Percentiles rank a stretch among this genome's conserved stretches.
phyloP scores from a whole-genome alignment of 2,329 filamentous ascomycete genomes.

The Aspergillus sp. region DNA sequence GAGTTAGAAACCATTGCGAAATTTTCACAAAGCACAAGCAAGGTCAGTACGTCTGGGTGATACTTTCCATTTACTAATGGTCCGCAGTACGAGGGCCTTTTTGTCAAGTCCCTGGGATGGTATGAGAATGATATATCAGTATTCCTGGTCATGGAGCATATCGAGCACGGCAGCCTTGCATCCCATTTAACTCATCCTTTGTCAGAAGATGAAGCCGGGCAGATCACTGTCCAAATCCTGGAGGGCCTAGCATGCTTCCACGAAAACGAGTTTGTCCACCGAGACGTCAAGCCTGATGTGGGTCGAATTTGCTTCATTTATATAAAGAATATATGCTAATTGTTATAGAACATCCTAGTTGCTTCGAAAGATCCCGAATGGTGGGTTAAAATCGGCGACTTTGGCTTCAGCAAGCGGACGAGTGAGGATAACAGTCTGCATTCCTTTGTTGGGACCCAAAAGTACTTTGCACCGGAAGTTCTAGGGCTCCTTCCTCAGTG shows the following conservation, averaged over 20 bases:
- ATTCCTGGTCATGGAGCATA: slow-evolving; percentile 2
- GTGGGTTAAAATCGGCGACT: slow-evolving; percentile 5
- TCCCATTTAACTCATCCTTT: neutral
- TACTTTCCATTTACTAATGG: neutral
- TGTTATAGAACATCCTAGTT: neutral
- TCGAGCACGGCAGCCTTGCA: neutral
- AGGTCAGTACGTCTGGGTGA: neutral
- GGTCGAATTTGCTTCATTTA: neutral
- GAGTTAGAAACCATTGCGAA: neutral
- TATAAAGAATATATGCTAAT: no score
- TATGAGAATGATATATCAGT: neutral
- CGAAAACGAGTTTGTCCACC: neutral
- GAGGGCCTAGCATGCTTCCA: neutral
- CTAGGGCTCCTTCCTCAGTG: neutral
- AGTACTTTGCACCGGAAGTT: neutral
- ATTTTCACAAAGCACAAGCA: neutral
- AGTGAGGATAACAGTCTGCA: neutral
- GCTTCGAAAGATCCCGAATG: neutral
- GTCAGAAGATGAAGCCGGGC: neutral
- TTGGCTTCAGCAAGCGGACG: slow-evolving; percentile 1
- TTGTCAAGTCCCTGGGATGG: neutral
- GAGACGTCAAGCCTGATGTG: slow-evolving; percentile 1
- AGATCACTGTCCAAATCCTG: neutral
- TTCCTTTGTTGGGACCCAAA: neutral
- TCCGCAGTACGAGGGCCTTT: neutral